phyloP scores from a whole-genome alignment of 768 basidiomycete genomes.

The Kwoniella dejecticola region DNA sequence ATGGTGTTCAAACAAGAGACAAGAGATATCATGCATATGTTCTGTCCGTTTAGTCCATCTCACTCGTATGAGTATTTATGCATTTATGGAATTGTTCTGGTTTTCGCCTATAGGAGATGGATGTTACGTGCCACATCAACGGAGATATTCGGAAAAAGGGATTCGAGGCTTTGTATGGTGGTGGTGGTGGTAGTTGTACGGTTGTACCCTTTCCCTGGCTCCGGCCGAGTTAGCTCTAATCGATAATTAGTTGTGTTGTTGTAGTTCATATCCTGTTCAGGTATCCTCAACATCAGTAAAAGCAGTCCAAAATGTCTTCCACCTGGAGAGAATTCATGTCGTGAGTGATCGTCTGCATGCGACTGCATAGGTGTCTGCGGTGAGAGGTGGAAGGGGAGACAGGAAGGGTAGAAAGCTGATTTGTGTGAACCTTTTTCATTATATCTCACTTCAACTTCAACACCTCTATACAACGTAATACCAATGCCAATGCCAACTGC shows the following conservation, averaged over 20 bases:
- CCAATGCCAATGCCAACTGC: too few species aligned
- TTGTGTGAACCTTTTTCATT: neutral
- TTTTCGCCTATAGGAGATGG: neutral
- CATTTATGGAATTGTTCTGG: too few species aligned
- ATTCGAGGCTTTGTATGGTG: neutral
- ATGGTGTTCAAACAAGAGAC: too few species aligned
- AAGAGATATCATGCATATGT: too few species aligned
- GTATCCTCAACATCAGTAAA: slow-evolving; percentile 43
- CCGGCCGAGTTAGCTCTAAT: slow-evolving; percentile 11
- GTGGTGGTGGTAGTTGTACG: too few species aligned
- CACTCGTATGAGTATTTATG: too few species aligned
- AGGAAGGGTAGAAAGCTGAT: neutral
- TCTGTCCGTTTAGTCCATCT: too few species aligned
- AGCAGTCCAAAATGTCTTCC: slow-evolving; percentile 37
- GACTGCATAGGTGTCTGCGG: neutral
- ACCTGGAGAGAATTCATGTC: slow-evolving; percentile 52
- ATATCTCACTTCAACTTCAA: too few species aligned
- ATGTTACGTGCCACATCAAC: neutral
- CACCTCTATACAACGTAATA: too few species aligned
- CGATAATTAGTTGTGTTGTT: neutral
- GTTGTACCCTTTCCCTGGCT: neutral
- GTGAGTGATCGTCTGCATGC: slow-evolving; percentile 24
- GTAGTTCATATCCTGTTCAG: neutral
- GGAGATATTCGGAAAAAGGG: slow-evolving; percentile 7
- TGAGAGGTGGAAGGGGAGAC: neutral